These are phyloP conservation scores for Penicillium diatomitis DNA, from an alignment of 495 filamentous ascomycete species.

Conservation along the genomic window DNA sequence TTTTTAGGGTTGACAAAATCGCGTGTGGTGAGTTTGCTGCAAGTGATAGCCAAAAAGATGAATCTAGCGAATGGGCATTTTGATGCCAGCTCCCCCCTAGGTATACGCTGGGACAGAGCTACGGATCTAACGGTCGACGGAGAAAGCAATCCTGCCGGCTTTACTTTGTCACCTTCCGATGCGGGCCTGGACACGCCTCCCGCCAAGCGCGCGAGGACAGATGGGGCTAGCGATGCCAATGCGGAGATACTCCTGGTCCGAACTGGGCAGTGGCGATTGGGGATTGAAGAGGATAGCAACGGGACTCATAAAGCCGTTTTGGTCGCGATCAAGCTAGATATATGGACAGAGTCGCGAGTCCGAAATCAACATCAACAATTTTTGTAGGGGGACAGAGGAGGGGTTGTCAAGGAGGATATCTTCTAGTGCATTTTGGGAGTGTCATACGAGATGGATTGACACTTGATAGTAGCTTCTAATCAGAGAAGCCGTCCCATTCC, in stretches of 20 bases:
- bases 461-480: slow-evolving; percentile 16
- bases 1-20: slow-evolving; percentile 62
- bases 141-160: slow-evolving; percentile 8
- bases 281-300: slow-evolving; percentile 43
- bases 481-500: slow-evolving; percentile 41
- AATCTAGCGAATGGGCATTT: slow-evolving; percentile 42
- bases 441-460: not conserved
- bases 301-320: slow-evolving; percentile 50
- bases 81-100: slow-evolving; percentile 35
- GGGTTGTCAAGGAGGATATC: not conserved
- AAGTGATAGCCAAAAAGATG: slow-evolving; percentile 74
- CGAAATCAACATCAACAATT: slow-evolving; percentile 65
- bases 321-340: slow-evolving; percentile 73
- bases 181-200: slow-evolving; percentile 16
- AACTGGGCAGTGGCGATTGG: slow-evolving; percentile 73
- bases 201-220: slow-evolving; percentile 42
- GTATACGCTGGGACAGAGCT: slow-evolving; percentile 54
- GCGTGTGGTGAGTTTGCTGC: slow-evolving; percentile 62
- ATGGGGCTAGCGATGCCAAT: slow-evolving; percentile 11
- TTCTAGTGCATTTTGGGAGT: not conserved
- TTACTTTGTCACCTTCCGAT: not conserved
- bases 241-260: slow-evolving; percentile 56
- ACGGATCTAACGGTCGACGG: slow-evolving; percentile 67
- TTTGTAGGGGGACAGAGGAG: not conserved
- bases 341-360: slow-evolving; percentile 53